phyloP scores from a whole-genome alignment of 768 basidiomycete species.

The Rubroboletus satanas region DNA sequence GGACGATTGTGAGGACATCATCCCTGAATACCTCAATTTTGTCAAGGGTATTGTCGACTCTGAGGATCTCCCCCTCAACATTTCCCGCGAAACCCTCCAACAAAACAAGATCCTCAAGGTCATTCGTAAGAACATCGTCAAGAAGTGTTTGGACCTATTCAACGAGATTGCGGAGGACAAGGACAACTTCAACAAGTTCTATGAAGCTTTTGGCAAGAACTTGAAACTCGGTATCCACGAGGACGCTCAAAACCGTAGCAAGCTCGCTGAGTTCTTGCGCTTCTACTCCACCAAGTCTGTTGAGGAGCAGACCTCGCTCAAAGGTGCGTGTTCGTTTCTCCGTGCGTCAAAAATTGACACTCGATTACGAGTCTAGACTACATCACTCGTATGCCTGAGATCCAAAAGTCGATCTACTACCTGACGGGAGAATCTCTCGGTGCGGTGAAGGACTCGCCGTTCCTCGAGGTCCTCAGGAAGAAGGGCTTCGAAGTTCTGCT shows the following conservation, averaged over 20 bases:
- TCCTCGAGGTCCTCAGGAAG: conserved; percentile 99
- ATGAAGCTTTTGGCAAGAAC: conserved; percentile 98
- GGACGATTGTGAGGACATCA: conserved; percentile 99
- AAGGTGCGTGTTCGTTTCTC: conserved; percentile 51
- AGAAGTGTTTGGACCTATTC: conserved; percentile 95
- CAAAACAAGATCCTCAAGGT: conserved; percentile 99
- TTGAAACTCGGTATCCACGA: conserved; percentile 99
- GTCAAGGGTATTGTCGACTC: conserved; percentile 99
- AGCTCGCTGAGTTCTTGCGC: conserved; percentile 98
- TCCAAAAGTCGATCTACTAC: conserved; percentile 99
- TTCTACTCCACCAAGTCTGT: conserved; percentile 94
- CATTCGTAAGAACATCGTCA: conserved; percentile 98
- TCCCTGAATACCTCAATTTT: conserved; percentile 99
- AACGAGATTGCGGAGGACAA: conserved; percentile 98
- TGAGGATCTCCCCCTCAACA: conserved; percentile 99
- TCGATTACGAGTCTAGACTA: conserved; percentile 58
- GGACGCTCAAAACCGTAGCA: conserved; percentile 97
- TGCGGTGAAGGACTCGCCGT: conserved; percentile 88
- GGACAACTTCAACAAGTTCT: conserved; percentile 97
- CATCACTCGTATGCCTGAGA: conserved; percentile 98
- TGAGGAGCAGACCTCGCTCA: conserved; percentile 91
- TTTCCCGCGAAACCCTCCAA: conserved; percentile 98
- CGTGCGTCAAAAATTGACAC: neutral
- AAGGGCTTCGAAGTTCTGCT: conserved; percentile 98
- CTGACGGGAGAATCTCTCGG: conserved; percentile 97